phyloP scores from a whole-genome alignment of 2,329 filamentous ascomycete species.

The Xylaria sp. region DNA sequence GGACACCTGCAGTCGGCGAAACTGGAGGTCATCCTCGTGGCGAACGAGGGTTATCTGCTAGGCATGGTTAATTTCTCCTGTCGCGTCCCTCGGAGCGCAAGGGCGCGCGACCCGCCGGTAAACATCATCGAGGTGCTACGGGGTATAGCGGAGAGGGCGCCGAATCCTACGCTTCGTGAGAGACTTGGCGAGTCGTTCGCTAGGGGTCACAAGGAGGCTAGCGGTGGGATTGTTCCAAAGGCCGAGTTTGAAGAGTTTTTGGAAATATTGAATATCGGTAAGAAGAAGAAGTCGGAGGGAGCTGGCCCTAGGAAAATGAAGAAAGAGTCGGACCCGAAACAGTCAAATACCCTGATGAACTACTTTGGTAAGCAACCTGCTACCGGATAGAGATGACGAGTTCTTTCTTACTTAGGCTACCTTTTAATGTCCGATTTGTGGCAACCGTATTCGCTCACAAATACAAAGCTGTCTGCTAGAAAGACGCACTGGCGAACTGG shows the following conservation, averaged over 20 bases:
- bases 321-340: conserved; percentile 41
- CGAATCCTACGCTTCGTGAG: conserved; percentile 54
- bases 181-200: conserved; percentile 73
- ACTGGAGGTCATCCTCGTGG: conserved; percentile 72
- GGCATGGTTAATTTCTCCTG: conserved; percentile 76
- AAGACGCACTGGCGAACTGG: no score
- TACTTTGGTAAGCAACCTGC: conserved; percentile 60
- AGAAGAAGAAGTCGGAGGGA: conserved; percentile 56
- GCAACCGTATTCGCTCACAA: no score
- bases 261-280: conserved; percentile 66
- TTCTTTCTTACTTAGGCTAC: not conserved
- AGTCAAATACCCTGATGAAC: conserved; percentile 62
- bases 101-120: conserved; percentile 64
- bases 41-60: conserved; percentile 73
- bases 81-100: conserved; percentile 67
- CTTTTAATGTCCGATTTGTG: not conserved
- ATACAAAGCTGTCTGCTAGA: no score
- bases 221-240: conserved; percentile 70
- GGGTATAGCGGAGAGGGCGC: conserved; percentile 59
- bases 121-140: conserved; percentile 71
- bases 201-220: conserved; percentile 74
- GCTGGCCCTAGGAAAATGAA: conserved; percentile 50
- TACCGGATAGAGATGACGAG: not conserved
- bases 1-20: conserved; percentile 67
- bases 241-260: conserved; percentile 74